These are phyloP conservation scores for Solanum etuberosum DNA, from an alignment of 257 asterid genomes.

Conservation along the genomic window DNA sequence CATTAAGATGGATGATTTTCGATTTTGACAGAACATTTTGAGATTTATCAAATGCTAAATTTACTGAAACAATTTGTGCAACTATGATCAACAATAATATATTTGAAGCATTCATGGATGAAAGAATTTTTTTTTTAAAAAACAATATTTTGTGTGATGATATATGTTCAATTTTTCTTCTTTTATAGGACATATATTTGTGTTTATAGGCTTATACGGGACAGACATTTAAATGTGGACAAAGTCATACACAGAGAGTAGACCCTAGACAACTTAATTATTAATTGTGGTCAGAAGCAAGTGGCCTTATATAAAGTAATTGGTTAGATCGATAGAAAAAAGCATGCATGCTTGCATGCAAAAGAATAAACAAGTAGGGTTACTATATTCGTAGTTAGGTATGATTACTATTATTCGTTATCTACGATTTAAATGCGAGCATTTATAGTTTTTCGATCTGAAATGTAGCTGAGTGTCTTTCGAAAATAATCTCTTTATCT, in stretches of 20 bases:
- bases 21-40: slow-evolving; percentile 2
- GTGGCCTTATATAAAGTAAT: background rate
- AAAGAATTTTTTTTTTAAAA: background rate
- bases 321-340: background rate
- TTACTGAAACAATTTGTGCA: slow-evolving; percentile 28
- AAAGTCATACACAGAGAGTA: background rate
- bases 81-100: background rate
- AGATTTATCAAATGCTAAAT: slow-evolving; percentile 25
- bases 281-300: background rate
- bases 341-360: background rate
- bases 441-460: background rate
- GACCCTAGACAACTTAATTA: background rate
- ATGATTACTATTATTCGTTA: background rate
- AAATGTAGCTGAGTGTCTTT: too few species aligned
- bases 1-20: background rate
- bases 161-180: fast-evolving
- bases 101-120: slow-evolving; percentile 24
- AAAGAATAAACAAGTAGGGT: background rate
- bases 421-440: background rate
- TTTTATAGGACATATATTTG: background rate
- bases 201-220: background rate
- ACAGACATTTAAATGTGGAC: background rate
- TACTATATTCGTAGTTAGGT: background rate
- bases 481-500: too few species aligned
- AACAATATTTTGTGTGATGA: background rate